phyloP scores from a whole-genome alignment of 2,329 filamentous ascomycete genomes.

The Trichoderma atroviride region DNA sequence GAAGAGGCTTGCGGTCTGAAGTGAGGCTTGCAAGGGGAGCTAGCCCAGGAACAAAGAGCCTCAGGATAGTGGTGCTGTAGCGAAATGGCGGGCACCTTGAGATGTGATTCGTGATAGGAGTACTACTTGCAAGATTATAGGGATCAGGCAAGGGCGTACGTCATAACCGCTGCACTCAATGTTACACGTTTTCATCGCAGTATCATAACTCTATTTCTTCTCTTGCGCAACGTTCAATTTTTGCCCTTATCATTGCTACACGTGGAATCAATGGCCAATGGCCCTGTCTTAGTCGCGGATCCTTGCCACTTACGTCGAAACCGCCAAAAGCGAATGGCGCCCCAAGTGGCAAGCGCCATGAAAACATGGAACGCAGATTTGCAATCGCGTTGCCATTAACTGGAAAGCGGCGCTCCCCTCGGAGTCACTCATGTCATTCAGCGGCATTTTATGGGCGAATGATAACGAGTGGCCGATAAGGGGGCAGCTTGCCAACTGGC shows the following conservation, averaged over 20 bases:
- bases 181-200: too few species aligned
- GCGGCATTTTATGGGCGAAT: conserved; percentile 22
- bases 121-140: not conserved
- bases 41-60: conserved; percentile 9
- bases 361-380: not conserved
- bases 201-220: not conserved
- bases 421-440: not conserved
- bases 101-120: not conserved
- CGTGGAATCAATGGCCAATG: not conserved
- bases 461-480: conserved; percentile 12
- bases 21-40: not conserved
- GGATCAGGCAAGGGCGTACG: not conserved
- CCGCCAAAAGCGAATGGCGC: not conserved
- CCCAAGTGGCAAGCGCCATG: conserved; percentile 15
- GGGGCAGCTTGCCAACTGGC: conserved; percentile 1
- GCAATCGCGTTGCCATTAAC: conserved; percentile 5
- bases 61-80: not conserved
- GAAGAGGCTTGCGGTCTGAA: not conserved
- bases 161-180: not conserved
- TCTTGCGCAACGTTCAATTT: not conserved
- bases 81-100: not conserved
- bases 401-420: not conserved
- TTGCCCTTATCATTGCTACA: not conserved
- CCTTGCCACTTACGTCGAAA: not conserved
- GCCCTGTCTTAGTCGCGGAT: not conserved